A percentile compares a stretch with the other conserved stretches of the same genome.
Conservation (phyloP, 441 rosid genomes). For the Populus hybrid region DNA sequence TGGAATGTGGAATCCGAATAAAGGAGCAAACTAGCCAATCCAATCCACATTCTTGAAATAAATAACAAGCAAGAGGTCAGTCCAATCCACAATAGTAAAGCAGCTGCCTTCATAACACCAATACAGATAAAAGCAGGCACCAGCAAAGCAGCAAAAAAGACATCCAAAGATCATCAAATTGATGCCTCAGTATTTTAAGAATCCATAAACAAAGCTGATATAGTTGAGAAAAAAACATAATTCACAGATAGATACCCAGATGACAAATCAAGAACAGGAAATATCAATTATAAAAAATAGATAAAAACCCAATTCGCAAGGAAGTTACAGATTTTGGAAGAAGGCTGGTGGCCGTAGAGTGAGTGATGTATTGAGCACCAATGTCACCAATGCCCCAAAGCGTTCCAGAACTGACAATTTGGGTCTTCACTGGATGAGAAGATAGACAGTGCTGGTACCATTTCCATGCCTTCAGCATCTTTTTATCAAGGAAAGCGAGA, state of each 20-base stretch:
- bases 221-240: background rate
- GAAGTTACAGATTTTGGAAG: slow-evolving; percentile 37
- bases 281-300: background rate
- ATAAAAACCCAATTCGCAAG: slow-evolving; percentile 3
- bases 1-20: background rate
- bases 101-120: background rate
- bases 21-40: background rate
- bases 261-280: background rate
- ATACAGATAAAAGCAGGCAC: background rate
- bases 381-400: slow-evolving; percentile 93
- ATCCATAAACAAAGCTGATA: background rate
- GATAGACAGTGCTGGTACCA: slow-evolving; percentile 80
- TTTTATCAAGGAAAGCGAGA: background rate
- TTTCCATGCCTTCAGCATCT: slow-evolving; percentile 77
- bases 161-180: background rate
- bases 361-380: slow-evolving; percentile 89
- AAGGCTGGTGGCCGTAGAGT: slow-evolving; percentile 57
- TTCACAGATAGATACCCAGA: slow-evolving; percentile 9
- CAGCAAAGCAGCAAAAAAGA: background rate
- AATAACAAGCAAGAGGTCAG: background rate
- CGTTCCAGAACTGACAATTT: slow-evolving; percentile 81
- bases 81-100: background rate
- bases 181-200: background rate
- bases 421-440: slow-evolving; percentile 79
- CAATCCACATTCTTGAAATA: background rate